Percentiles rank a stretch among this genome's conserved stretches.
Conservation (phyloP, 768 basidiomycete species). For the Clitopilus passeckerianus region DNA sequence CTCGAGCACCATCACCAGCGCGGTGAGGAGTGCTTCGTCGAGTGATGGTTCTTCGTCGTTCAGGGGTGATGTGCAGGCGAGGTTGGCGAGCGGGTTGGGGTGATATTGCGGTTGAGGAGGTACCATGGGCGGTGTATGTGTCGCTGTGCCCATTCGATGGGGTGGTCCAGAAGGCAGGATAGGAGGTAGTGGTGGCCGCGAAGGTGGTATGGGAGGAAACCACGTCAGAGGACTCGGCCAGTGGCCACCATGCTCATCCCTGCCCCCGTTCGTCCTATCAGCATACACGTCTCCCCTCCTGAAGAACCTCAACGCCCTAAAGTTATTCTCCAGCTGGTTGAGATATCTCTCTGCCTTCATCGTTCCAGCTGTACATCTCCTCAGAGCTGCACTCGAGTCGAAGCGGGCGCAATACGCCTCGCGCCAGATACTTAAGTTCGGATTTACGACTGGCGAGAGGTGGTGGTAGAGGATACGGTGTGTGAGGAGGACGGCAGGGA, state of each 20-base stretch:
- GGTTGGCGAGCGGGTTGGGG: neutral
- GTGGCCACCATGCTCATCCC: too few species aligned
- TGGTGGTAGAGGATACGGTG: conserved; percentile 31
- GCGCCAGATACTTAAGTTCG: conserved; percentile 35
- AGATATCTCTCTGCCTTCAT: neutral
- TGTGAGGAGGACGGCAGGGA: conserved; percentile 40
- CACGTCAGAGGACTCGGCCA: neutral
- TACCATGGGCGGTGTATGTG: neutral
- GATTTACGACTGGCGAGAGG: conserved; percentile 25
- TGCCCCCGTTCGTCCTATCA: neutral
- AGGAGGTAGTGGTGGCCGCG: too few species aligned
- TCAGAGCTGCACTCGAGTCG: conserved; percentile 41
- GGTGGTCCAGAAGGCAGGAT: too few species aligned
- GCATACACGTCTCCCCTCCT: neutral
- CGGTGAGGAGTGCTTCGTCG: conserved; percentile 34
- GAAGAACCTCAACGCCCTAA: neutral
- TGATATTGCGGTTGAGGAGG: neutral
- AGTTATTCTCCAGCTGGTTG: conserved; percentile 14
- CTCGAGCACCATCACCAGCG: conserved; percentile 55
- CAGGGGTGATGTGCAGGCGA: neutral
- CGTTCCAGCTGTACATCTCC: neutral
- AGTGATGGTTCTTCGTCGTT: conserved; percentile 20
- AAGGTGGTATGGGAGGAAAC: neutral
- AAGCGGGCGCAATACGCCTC: conserved; percentile 52
- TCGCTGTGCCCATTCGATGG: neutral